Conservation (phyloP, 2,329 filamentous ascomycete genomes). For the Pseudocercospora crystallina region DNA sequence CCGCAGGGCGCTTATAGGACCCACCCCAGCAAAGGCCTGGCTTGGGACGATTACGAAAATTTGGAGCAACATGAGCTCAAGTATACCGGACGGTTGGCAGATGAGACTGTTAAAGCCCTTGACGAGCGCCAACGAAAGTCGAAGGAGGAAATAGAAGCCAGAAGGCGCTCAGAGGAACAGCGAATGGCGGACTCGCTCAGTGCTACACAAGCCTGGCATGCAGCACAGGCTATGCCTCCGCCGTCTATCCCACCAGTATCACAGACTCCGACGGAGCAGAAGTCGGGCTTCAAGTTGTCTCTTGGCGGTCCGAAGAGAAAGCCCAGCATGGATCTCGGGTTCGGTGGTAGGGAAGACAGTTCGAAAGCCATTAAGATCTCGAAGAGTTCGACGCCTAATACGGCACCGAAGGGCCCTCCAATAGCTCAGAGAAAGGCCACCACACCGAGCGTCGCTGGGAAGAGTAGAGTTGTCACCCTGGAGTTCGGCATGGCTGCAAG, state of each 20-base stretch:
- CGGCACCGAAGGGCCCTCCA: slow-evolving; percentile 9
- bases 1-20: slow-evolving; percentile 28
- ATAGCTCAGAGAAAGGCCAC: slow-evolving; percentile 4
- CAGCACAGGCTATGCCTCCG: slow-evolving; percentile 16
- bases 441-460: slow-evolving; percentile 11
- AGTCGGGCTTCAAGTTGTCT: slow-evolving; percentile 29
- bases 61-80: slow-evolving; percentile 30
- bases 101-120: slow-evolving; percentile 15
- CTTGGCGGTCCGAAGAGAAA: slow-evolving; percentile 30
- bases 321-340: slow-evolving; percentile 21
- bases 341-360: slow-evolving; percentile 21
- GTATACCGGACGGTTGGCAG: slow-evolving; percentile 33
- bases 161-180: slow-evolving; percentile 10
- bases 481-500: slow-evolving; percentile 17
- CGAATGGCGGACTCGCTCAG: slow-evolving; percentile 15
- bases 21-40: slow-evolving; percentile 28
- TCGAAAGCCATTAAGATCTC: slow-evolving; percentile 30
- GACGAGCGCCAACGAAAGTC: background rate
- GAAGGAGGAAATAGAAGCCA: slow-evolving; percentile 8
- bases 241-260: slow-evolving; percentile 4
- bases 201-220: slow-evolving; percentile 12
- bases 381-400: slow-evolving; percentile 21
- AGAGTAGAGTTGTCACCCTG: slow-evolving; percentile 11
- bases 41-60: slow-evolving; percentile 30
- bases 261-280: slow-evolving; percentile 20